Evolutionary conservation across 352 stramenopile genomes (phyloP).

Genomic region (Phytophthora sojae): DNA sequence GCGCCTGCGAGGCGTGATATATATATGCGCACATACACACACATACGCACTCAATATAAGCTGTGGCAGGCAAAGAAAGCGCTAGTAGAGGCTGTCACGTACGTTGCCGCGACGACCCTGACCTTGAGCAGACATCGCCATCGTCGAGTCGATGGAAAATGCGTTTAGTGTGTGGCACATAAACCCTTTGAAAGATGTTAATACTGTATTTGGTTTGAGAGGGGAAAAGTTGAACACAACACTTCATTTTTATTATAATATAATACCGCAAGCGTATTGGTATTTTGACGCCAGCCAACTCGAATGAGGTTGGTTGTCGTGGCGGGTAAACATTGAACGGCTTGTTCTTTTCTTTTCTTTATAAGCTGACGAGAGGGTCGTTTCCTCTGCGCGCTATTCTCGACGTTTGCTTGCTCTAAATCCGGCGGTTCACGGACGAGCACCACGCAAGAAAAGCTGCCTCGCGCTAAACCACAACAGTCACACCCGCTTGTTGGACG

Average conservation of each 20-base stretch:
- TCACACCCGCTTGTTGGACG: background rate
- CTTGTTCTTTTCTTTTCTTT: no score
- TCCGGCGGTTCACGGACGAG: background rate
- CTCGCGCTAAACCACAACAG: background rate
- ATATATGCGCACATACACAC: background rate
- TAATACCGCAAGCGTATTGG: no score
- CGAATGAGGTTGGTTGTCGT: background rate
- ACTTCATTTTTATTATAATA: background rate
- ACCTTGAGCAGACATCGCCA: constrained; percentile 61
- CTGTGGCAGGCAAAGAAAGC: background rate
- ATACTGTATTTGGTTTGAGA: background rate
- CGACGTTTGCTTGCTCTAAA: background rate
- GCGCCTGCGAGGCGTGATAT: constrained; percentile 50
- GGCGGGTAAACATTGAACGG: no score
- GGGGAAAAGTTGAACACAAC: background rate
- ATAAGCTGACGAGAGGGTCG: background rate
- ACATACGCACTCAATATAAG: background rate
- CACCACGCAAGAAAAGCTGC: background rate
- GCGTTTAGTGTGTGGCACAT: background rate
- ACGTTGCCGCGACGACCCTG: constrained; percentile 74
- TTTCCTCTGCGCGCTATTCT: constrained; percentile 7
- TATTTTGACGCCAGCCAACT: background rate
- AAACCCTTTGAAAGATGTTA: background rate
- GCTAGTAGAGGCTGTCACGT: constrained; percentile 19
- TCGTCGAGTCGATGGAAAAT: background rate